Percentiles rank a stretch among this genome's conserved stretches.
Conservation (phyloP, 768 basidiomycete species). For the Boletus pseudo-olivaceus region DNA sequence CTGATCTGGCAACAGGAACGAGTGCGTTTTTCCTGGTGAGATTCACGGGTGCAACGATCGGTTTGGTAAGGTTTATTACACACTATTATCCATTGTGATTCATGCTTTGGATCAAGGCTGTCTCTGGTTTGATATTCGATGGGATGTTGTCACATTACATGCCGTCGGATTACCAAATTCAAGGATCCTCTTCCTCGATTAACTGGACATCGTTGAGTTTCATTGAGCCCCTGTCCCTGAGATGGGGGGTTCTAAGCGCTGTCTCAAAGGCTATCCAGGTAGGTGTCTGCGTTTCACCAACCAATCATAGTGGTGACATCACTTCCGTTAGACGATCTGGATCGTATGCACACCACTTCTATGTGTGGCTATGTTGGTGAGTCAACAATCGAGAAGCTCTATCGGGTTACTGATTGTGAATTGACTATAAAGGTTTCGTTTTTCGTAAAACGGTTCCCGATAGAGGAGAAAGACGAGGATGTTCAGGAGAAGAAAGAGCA, state of each 20-base stretch:
- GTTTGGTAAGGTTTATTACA: constrained; percentile 52
- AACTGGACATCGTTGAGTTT: constrained; percentile 50
- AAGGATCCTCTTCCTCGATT: constrained; percentile 44
- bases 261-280: constrained; percentile 67
- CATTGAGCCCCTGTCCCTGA: constrained; percentile 45
- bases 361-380: constrained; percentile 60
- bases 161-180: constrained; percentile 44
- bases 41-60: constrained; percentile 82
- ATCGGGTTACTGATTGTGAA: constrained; percentile 8
- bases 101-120: constrained; percentile 46
- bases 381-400: constrained; percentile 14
- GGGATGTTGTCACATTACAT: constrained; percentile 46
- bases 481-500: constrained; percentile 20
- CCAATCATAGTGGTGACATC: constrained; percentile 5
- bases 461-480: constrained; percentile 18
- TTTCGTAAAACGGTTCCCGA: constrained; percentile 27
- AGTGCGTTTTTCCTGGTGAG: constrained; percentile 86
- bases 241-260: constrained; percentile 45
- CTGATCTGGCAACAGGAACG: constrained; percentile 73
- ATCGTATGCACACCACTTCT: constrained; percentile 67
- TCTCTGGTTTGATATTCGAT: constrained; percentile 73
- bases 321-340: constrained; percentile 59
- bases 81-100: constrained; percentile 4
- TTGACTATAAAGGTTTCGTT: constrained; percentile 23
- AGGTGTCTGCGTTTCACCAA: constrained; percentile 15